Percentiles rank a stretch among this genome's conserved stretches.
Evolutionary conservation across 805 yeast genomes (phyloP).

Genomic region (Yamadazyma olivae): DNA sequence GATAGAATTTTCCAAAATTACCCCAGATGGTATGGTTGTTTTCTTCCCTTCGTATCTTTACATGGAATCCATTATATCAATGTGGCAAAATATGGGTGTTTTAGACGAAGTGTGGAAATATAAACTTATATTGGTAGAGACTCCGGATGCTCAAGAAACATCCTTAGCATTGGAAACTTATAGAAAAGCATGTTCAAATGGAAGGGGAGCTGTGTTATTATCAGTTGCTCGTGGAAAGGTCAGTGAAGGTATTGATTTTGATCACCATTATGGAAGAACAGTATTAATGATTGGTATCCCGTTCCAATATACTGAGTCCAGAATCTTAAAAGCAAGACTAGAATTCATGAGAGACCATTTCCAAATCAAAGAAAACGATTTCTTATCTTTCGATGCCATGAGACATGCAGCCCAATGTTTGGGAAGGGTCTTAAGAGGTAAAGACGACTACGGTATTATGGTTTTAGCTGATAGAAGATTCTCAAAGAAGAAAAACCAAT

Average conservation of each 20-base stretch:
- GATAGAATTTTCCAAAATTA: constrained; percentile 88
- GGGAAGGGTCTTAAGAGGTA: constrained; percentile 96
- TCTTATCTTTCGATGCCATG: constrained; percentile 97
- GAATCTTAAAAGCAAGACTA: constrained; percentile 90
- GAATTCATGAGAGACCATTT: constrained; percentile 92
- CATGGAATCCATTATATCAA: constrained; percentile 96
- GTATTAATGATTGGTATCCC: constrained; percentile 99
- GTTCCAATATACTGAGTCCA: constrained; percentile 96
- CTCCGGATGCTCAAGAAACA: constrained; percentile 99
- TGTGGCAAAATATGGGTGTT: constrained; percentile 99
- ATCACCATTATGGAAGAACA: constrained; percentile 96
- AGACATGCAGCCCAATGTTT: constrained; percentile 99
- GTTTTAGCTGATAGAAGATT: constrained; percentile 94
- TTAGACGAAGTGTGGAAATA: constrained; percentile 98
- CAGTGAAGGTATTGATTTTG: constrained; percentile 98
- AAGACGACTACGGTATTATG: constrained; percentile 98
- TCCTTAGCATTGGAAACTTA: constrained; percentile 93
- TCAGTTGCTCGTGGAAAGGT: constrained; percentile 99
- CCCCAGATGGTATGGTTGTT: constrained; percentile 98
- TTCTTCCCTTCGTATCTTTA: constrained; percentile 96
- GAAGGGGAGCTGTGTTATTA: constrained; percentile 92
- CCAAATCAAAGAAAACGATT: constrained; percentile 91
- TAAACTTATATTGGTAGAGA: constrained; percentile 89
- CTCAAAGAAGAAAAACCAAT: constrained; percentile 76
- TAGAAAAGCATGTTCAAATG: constrained; percentile 94